Evolutionary conservation across 352 stramenopile species (phyloP), one percentile per base, ranked within the genome.

Genomic region (Phytophthora pseudosyringae): DNA sequence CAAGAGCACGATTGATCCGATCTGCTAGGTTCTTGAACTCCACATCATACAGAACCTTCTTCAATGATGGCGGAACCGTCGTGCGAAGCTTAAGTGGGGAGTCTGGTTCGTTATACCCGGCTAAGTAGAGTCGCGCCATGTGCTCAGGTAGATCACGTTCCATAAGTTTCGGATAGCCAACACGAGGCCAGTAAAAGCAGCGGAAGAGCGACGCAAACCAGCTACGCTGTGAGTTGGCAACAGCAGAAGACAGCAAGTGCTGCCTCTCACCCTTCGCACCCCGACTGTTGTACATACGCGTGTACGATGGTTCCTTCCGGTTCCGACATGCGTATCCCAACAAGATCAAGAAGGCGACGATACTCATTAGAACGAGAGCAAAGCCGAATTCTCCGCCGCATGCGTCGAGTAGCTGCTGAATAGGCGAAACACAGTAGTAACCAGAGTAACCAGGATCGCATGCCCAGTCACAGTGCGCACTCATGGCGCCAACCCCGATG

Each of bases 401-500:
- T 3, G 85, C 82, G 41, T 92, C 80, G 1, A 94, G 73, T 35
- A 94, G 59, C 54, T 94, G 83, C 48, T 92, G 72, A 21, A 94
- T 81, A 0, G 86, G 86, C 10, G 86, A 94, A 5, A 94, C 72
- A 38, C 86, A 94, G 18, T 82, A 73, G 46, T 79, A 75, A 11
- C 86, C 81, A 10, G 83, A 89, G 73, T 94, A 94, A 1, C 86
- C 86, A 11, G 86, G 86, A 48, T 94, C 71, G 36, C 86, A 94
- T 38, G 83, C 66, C 86, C 86, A 94, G 41, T 88, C 70, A 44
- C 86, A 94, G 26, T 71, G 67, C 0, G 80, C 64, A 31, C 64
- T 89, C 28, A 62, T 88, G 3, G 67, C 59, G 32, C 83, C 86
- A 15, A 63, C 33, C 4, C 68, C 73, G 9, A 85, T 67, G 49